Conservation (phyloP, 106 monocot genomes). For the Cymbidium sinense region DNA sequence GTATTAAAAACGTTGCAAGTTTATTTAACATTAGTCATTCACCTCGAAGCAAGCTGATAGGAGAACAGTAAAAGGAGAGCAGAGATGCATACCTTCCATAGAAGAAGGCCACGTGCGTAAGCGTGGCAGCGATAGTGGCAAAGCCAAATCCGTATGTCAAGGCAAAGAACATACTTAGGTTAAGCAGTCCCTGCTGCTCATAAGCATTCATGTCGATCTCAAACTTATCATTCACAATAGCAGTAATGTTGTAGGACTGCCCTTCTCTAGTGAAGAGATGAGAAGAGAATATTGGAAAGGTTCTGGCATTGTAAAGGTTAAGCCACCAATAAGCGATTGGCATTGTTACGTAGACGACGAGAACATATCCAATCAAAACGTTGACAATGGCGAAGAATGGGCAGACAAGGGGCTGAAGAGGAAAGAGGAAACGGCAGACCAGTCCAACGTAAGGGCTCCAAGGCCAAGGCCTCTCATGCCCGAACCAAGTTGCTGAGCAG, state of each 20-base stretch:
- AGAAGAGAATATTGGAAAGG: conserved; percentile 84
- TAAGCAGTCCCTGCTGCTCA: conserved; percentile 49
- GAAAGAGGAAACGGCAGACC: conserved; percentile 75
- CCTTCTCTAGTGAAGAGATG: conserved; percentile 52
- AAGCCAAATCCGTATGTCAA: conserved; percentile 76
- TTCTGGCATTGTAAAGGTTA: conserved; percentile 65
- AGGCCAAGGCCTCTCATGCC: conserved; percentile 77
- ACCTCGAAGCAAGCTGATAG: background rate
- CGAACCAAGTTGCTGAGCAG: conserved; percentile 87
- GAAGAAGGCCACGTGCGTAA: conserved; percentile 78
- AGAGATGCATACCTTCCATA: conserved; percentile 61
- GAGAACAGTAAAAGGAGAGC: background rate
- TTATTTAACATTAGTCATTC: too few species aligned
- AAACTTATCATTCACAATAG: conserved; percentile 73
- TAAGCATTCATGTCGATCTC: conserved; percentile 70
- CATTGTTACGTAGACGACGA: conserved; percentile 48
- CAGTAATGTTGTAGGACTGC: conserved; percentile 40
- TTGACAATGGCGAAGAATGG: conserved; percentile 92
- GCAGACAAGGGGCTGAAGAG: conserved; percentile 68
- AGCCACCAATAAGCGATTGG: conserved; percentile 72
- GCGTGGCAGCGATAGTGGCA: conserved; percentile 77
- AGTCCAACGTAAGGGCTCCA: conserved; percentile 83
- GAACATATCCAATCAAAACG: conserved; percentile 53
- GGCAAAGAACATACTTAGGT: conserved; percentile 82
- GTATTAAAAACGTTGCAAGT: too few species aligned